Base-by-base conservation (phyloP, 129 eudicot species). In the Centaurea solstitialis region DNA sequence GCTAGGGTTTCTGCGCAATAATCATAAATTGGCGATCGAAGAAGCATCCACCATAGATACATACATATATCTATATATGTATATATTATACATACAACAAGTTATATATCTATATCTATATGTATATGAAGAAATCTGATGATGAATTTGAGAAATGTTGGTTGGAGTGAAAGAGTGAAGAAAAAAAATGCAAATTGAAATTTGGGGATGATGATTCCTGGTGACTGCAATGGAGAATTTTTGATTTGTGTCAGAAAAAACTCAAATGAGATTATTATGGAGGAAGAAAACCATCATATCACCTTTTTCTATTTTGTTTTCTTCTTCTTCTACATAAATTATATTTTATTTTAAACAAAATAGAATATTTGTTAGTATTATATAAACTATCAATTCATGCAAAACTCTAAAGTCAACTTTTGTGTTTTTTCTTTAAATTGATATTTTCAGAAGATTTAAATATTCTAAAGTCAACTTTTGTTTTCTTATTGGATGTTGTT, bases 1-100 rank as follows among this genome's bases (percentile, higher is more conserved):
- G 85, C 81, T 76, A 82, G 86, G 86, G 82, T 82, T 82, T 82
- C 77, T 40, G 57, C 21, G 80, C 50, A 43, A 81, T 57, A 5
- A 57, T 81, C 53, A 65, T 82, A 22, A 59, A 76, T 39, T 76
- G 76, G 9, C 73, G 77, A 82, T 82, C 68, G 75, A 74, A 74
- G 75, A 74, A 74, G 61, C 75, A 81, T 79, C 30, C 30, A 26
- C 30, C 30, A 26, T 26, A 26, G 1, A 26, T 0, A 26, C 30
- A 26, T 26, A 2, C 30, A 26, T 26, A 26, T 26, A 26, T n/a
- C n/a, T n/a, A n/a, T n/a, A n/a, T n/a, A n/a, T n/a, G n/a, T n/a
- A n/a, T n/a, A n/a, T n/a, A n/a, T n/a, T 21, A 53, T 57, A 11
- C 28, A 53, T 47, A 53, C 67, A 50, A 75, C n/a, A 33, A 33